phyloP scores from a whole-genome alignment of 2,329 filamentous ascomycete genomes.

The Xylariomycetidae sp. region DNA sequence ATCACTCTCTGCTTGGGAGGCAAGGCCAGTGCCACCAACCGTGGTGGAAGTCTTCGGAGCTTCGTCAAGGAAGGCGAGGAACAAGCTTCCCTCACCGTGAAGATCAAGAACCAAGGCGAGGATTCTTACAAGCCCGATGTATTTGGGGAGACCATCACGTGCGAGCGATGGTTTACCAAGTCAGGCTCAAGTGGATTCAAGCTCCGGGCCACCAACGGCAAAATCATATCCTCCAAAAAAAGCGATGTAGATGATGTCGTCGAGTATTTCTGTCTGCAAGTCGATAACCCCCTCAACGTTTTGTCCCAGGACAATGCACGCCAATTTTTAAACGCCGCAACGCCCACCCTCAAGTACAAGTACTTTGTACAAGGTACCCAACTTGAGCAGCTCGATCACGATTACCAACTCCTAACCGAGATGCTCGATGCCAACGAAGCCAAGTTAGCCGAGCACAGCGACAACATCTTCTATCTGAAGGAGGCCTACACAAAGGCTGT shows the following conservation, averaged over 20 bases:
- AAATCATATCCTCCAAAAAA: constrained; percentile 74
- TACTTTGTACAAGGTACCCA: constrained; percentile 95
- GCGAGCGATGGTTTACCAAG: constrained; percentile 84
- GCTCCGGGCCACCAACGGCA: constrained; percentile 66
- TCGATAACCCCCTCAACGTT: constrained; percentile 95
- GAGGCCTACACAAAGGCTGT: constrained; percentile 55
- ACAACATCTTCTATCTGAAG: constrained; percentile 58
- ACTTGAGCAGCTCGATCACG: constrained; percentile 82
- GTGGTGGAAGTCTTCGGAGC: constrained; percentile 80
- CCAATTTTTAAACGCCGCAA: constrained; percentile 84
- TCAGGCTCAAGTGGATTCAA: constrained; percentile 77
- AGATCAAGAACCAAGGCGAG: constrained; percentile 83
- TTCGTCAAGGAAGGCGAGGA: constrained; percentile 88
- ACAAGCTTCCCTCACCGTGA: constrained; percentile 68
- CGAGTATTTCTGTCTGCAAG: constrained; percentile 87
- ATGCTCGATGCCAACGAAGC: constrained; percentile 65
- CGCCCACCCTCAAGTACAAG: constrained; percentile 81
- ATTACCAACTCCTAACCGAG: constrained; percentile 80
- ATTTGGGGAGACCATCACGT: constrained; percentile 78
- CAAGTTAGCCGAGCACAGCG: constrained; percentile 54
- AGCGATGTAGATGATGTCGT: constrained; percentile 86
- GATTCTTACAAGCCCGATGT: constrained; percentile 77
- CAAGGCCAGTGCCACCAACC: constrained; percentile 88
- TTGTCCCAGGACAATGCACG: constrained; percentile 92
- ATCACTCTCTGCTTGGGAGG: constrained; percentile 92